Conservation (phyloP, 1,139 yeast genomes). For the Saccharomycopsis hybrid region DNA sequence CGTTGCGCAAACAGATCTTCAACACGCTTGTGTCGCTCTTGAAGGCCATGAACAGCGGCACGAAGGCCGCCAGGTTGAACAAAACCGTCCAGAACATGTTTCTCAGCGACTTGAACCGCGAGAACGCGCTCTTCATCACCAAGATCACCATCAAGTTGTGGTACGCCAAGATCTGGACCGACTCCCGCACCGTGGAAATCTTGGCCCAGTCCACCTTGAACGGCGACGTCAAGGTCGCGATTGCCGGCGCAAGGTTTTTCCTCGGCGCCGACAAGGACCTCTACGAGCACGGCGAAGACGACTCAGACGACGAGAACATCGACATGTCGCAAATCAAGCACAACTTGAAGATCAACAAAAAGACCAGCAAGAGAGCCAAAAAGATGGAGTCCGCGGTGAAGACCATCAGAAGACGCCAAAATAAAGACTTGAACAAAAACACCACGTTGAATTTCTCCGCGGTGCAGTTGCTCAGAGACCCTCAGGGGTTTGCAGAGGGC, state of each 20-base stretch:
- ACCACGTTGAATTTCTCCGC: conserved; percentile 87
- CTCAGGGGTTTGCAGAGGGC: conserved; percentile 94
- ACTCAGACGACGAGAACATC: conserved; percentile 65
- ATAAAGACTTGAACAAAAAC: conserved; percentile 31
- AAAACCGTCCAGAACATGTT: conserved; percentile 86
- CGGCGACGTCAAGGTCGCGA: conserved; percentile 67
- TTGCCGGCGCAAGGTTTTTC: conserved; percentile 86
- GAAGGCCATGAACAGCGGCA: conserved; percentile 76
- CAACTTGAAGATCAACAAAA: conserved; percentile 77
- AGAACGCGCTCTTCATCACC: conserved; percentile 93
- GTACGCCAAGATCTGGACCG: conserved; percentile 99
- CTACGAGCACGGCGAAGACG: conserved; percentile 72
- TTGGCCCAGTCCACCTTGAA: conserved; percentile 95
- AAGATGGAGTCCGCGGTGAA: conserved; percentile 70
- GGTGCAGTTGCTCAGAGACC: conserved; percentile 86
- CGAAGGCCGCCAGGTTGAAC: conserved; percentile 74
- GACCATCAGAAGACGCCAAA: conserved; percentile 53
- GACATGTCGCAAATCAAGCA: conserved; percentile 70
- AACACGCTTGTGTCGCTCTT: conserved; percentile 68
- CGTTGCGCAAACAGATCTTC: conserved; percentile 76
- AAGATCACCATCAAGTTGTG: conserved; percentile 90
- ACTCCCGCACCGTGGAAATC: conserved; percentile 87
- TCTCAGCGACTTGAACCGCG: conserved; percentile 69
- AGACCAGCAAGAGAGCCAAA: conserved; percentile 70
- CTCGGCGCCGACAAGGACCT: conserved; percentile 94